These are phyloP conservation scores for Metarhizium rileyi DNA, from an alignment of 2,329 filamentous ascomycete genomes.

Conservation along the genomic window DNA sequence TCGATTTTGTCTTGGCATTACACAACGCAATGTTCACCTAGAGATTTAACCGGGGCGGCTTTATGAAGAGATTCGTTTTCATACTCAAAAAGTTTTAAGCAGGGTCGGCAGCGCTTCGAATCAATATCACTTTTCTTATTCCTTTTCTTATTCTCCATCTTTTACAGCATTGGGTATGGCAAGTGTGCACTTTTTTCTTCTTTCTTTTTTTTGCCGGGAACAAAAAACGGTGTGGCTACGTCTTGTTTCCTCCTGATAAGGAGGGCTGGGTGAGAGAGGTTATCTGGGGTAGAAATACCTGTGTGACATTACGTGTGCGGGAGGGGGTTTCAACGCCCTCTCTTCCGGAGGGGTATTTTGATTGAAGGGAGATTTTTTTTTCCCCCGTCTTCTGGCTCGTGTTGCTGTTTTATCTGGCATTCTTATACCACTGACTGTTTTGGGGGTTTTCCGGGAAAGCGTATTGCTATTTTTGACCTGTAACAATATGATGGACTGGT, in stretches of 20 bases:
- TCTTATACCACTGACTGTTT: slow-evolving; percentile 2
- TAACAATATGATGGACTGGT: neutral
- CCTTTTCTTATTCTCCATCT: slow-evolving; percentile 2
- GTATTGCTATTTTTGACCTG: neutral
- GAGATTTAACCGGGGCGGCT: neutral
- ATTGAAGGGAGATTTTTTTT: neutral
- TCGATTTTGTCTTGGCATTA: neutral
- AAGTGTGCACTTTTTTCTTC: slow-evolving; percentile 4
- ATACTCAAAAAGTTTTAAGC: neutral
- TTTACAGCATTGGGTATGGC: slow-evolving; percentile 6
- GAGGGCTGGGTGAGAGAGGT: neutral
- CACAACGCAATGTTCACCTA: neutral
- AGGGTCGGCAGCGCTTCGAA: slow-evolving; percentile 5
- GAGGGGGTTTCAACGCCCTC: neutral
- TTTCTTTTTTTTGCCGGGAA: slow-evolving; percentile 5
- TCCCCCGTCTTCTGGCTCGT: neutral
- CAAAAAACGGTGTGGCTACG: slow-evolving; percentile 1
- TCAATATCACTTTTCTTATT: slow-evolving; percentile 7
- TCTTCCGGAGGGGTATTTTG: neutral
- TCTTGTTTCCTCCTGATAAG: neutral
- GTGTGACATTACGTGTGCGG: neutral
- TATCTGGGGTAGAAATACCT: neutral
- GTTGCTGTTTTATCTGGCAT: neutral
- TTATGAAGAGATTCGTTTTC: neutral
- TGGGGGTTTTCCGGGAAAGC: neutral